Evolutionary conservation across 1,139 yeast species (phyloP), one percentile per base, ranked within the genome.

Genomic region (Blastobotrys apis): DNA sequence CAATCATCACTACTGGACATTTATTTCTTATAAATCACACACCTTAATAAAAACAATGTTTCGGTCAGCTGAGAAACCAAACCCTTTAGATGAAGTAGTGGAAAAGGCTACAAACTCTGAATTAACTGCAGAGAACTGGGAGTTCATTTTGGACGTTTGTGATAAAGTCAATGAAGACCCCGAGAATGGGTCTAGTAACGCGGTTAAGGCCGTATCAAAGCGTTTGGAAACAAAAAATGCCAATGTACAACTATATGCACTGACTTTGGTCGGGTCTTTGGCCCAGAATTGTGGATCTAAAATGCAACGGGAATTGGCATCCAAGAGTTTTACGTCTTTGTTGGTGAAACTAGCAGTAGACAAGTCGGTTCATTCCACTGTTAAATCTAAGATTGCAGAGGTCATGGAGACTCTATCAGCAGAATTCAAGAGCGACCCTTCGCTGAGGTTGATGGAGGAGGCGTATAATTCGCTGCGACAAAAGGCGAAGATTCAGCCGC

Each of bases 211-310:
- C 2, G 65, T 88, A 17, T 71, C 74, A 39, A 64, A 69, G 17
- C 72, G 88, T 42, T 66, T 90, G 37, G 69, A 70, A 30, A 71
- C 74, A 22, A 70, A 75, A 37, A 92, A 86, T 62, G 97, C 95
- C 25, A 92, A 90, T 63, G 83, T 84, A 1, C 78, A 86, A 23
- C 68, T 90, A 44, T 74, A 94, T 55, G 65, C 94, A 0, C 66
- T 92, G 43, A 75, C 95, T 0, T 67, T 92, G 44, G 67, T 86
- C 16, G 75, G 79, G 16, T 82, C 96, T 0, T 65, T 87, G 30
- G 95, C 95, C 0, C 96, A 90, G 64, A 92, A 92, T 62, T 90
- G 97, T 66, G 97, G 97, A 1, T 81, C 95, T 2, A 72, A 88
- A 54, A 78, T 85, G 77, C 81, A 81, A 56, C 88, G 85, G 51